Conservation (phyloP, 495 filamentous ascomycete genomes). For the Trichoderma virens region DNA sequence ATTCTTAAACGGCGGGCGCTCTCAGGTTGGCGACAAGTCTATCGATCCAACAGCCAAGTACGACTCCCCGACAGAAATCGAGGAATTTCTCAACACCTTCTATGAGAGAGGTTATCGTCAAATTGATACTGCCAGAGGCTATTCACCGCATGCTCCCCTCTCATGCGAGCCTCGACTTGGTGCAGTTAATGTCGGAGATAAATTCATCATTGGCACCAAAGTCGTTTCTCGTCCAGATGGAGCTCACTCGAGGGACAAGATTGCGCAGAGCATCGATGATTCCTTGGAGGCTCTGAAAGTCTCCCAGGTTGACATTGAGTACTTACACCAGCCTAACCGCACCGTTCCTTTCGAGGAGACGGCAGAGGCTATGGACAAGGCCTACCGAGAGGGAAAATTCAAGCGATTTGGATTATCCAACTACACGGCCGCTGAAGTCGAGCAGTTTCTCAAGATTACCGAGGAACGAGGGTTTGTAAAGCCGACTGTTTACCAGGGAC, state of each 20-base stretch:
- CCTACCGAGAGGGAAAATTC: slow-evolving; percentile 86
- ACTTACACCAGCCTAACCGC: slow-evolving; percentile 43
- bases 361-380: slow-evolving; percentile 63
- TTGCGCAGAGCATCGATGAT: slow-evolving; percentile 19
- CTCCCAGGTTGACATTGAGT: slow-evolving; percentile 20
- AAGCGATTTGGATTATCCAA: slow-evolving; percentile 77
- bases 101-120: slow-evolving; percentile 69
- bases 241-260: slow-evolving; percentile 17
- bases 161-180: slow-evolving; percentile 23
- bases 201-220: slow-evolving; percentile 23
- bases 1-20: background rate
- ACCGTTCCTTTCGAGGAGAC: slow-evolving; percentile 73
- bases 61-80: slow-evolving; percentile 17
- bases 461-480: slow-evolving; percentile 67
- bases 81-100: slow-evolving; percentile 50
- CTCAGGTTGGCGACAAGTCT: slow-evolving; percentile 16
- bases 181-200: slow-evolving; percentile 2
- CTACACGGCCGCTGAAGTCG: slow-evolving; percentile 84
- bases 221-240: slow-evolving; percentile 15
- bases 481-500: slow-evolving; percentile 41
- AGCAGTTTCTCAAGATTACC: slow-evolving; percentile 75
- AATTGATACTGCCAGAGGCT: slow-evolving; percentile 71
- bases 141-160: slow-evolving; percentile 27
- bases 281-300: slow-evolving; percentile 19
- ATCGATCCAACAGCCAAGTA: slow-evolving; percentile 14